phyloP scores from a whole-genome alignment of 192 early-diverging fungal genomes.

The Gryganskiella cystojenkinii region DNA sequence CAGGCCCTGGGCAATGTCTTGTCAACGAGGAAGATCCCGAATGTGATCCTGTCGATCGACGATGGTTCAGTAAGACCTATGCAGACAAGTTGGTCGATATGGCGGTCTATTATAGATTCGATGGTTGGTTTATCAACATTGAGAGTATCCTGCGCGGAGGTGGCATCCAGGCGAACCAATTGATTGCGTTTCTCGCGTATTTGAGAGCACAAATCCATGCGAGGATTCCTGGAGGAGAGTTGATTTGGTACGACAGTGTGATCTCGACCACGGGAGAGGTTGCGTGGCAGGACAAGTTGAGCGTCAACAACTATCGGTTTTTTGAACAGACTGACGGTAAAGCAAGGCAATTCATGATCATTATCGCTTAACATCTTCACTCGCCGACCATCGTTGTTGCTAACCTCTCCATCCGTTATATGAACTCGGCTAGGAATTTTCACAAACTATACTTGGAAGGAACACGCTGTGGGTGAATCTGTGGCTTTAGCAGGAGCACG shows the following conservation, averaged over 20 bases:
- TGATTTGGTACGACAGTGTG: slow-evolving; percentile 75
- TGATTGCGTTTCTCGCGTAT: slow-evolving; percentile 56
- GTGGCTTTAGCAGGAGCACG: slow-evolving; percentile 45
- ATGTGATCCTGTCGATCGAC: slow-evolving; percentile 34
- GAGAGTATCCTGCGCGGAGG: slow-evolving; percentile 59
- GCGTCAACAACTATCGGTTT: slow-evolving; percentile 60
- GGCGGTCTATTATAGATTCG: slow-evolving; percentile 72
- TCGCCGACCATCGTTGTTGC: too few species aligned
- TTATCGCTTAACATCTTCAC: too few species aligned
- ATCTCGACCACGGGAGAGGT: slow-evolving; percentile 53
- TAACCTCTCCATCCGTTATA: not conserved
- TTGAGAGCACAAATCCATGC: slow-evolving; percentile 58
- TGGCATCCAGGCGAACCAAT: slow-evolving; percentile 31
- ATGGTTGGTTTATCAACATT: slow-evolving; percentile 76
- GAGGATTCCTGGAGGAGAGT: slow-evolving; percentile 56
- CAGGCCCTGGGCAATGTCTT: slow-evolving; percentile 53
- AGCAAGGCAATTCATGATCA: too few species aligned
- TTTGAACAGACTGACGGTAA: slow-evolving; percentile 65
- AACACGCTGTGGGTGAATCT: slow-evolving; percentile 39
- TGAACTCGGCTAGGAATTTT: slow-evolving; percentile 42
- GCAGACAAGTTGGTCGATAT: slow-evolving; percentile 69
- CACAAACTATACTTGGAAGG: slow-evolving; percentile 42
- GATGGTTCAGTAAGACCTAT: slow-evolving; percentile 58
- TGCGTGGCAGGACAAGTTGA: slow-evolving; percentile 70
- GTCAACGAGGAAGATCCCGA: not conserved